Evolutionary conservation across 306 rosid species (phyloP), one percentile per base, ranked within the genome.

Genomic region (Begonia loranthoides): DNA sequence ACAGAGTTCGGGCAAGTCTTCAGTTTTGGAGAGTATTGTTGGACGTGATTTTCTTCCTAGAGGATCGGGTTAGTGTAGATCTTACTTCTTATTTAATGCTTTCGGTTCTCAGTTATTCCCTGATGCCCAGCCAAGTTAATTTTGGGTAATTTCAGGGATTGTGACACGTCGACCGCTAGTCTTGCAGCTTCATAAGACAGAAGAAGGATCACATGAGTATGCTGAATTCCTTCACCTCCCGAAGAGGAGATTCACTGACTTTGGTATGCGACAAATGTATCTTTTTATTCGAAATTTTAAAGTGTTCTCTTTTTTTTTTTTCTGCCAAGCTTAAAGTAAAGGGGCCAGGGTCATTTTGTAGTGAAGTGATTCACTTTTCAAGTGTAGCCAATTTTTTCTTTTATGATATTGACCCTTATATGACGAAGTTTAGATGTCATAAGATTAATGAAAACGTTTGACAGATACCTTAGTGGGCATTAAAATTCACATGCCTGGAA

Each of bases 1-100:
- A 41, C 85, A 90, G 97, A 90, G 97, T 78, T 90, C 97, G 0
- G 97, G 97, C 9, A 90, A 90, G 69, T 90, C 97, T 69, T 90
- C 97, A 19, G 97, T 90, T 52, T 50, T 90, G 66, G 95, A 90
- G 71, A 90, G 97, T 58, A 78, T 85, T 57, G 97, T 90, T 21
- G 97, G 97, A 22, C 95, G 97, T 54, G 97, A 90, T 66, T 90
- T 90, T 69, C 87, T 90, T 41, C 97, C 97, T 1, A 74, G 97
- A 68, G 97, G 97, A 69, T 90, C 97, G 62, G 97, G 97, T 90
- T 54, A 3, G 52, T 10, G 22, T 46, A 8, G 2, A 5, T 9
- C 44, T 50, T 13, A 12, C 1, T 41, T 45, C 16, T 6, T 12
- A 12, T n/a, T 48, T 12, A 14, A n/a, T 44, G 22, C 44, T 17